Evolutionary conservation across 73 alveolate genomes (phyloP), one percentile per base, ranked within the genome.

Genomic region (Stentor coeruleus): DNA sequence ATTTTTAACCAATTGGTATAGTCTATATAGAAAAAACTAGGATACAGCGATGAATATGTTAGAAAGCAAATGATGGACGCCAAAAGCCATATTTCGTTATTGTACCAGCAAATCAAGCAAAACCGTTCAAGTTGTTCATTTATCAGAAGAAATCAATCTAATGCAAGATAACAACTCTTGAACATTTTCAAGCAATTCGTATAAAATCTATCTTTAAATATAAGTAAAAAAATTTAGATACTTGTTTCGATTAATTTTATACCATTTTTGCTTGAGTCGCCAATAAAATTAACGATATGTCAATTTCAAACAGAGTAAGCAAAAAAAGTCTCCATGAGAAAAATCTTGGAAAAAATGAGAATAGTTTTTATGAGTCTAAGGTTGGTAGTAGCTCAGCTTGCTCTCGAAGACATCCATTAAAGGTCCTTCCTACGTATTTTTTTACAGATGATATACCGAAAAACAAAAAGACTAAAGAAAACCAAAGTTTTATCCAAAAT

Each of bases 1-100:
- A 66, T 33, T 66, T 20, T 66, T 26, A 20, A 20, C 11, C 20
- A 31, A 20, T 28, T 66, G 79, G 79, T 66, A 66, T 14, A 2
- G 0, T 28, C n/a, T 66, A 66, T 20, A 11, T 66, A 66, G 79
- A 66, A 66, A 66, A 66, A 66, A 66, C 33, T 66, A 66, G 79
- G 79, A 33, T 66, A 20, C 37, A 26, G 49, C 33, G 79, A 66
- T 1, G 79, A 20, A 33, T 20, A 66, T 26, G 1, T 66, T 1
- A 66, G 11, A 31, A 20, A 66, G 14, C 40, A 66, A 40, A 20
- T 66, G 79, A 20, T 28, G 2, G 79, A 66, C 2, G 42, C n/a
- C 42, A 66, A 31, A 31, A 66, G 79, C 33, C 79, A 66, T 66
- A 66, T 66, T 66, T 20, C 79, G 36, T 20, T 66, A 31, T 40